These are phyloP conservation scores for Agaricus subrufescens DNA, from an alignment of 768 basidiomycete genomes.

Conservation along the genomic window DNA sequence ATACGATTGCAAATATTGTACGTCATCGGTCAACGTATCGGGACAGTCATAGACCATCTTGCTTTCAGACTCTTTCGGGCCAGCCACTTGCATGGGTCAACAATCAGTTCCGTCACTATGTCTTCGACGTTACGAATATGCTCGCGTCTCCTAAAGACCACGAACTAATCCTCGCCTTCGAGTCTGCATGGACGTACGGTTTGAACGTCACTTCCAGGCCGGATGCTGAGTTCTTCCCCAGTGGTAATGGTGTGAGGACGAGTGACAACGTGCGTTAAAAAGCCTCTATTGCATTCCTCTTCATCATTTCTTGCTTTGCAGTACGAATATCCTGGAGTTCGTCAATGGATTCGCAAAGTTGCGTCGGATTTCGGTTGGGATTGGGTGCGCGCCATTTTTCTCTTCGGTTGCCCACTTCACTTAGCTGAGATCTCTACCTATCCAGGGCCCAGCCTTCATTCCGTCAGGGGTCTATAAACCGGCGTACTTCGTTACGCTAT, in stretches of 20 bases:
- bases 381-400: constrained; percentile 33
- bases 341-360: constrained; percentile 46
- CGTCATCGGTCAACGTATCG: constrained; percentile 11
- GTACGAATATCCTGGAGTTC: constrained; percentile 48
- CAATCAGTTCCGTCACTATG: constrained; percentile 53
- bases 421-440: not conserved
- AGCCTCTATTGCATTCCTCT: not conserved
- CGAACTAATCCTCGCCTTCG: constrained; percentile 46
- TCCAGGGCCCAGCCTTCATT: constrained; percentile 53
- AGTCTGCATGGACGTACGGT: constrained; percentile 51
- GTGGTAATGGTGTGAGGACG: constrained; percentile 12
- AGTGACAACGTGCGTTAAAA: constrained; percentile 3
- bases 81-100: constrained; percentile 54
- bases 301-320: constrained; percentile 12
- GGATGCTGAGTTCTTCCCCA: constrained; percentile 42
- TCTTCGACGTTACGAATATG: constrained; percentile 44
- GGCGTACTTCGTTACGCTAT: constrained; percentile 44
- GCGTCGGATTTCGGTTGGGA: constrained; percentile 60
- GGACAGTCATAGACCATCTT: not conserved
- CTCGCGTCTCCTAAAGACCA: constrained; percentile 29
- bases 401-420: not conserved
- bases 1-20: constrained; percentile 54
- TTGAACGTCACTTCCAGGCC: constrained; percentile 46
- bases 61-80: constrained; percentile 39
- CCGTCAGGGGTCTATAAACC: constrained; percentile 53